These are phyloP conservation scores for Tanozyma kutaoensis DNA, from an alignment of 805 yeast genomes.

Conservation along the genomic window DNA sequence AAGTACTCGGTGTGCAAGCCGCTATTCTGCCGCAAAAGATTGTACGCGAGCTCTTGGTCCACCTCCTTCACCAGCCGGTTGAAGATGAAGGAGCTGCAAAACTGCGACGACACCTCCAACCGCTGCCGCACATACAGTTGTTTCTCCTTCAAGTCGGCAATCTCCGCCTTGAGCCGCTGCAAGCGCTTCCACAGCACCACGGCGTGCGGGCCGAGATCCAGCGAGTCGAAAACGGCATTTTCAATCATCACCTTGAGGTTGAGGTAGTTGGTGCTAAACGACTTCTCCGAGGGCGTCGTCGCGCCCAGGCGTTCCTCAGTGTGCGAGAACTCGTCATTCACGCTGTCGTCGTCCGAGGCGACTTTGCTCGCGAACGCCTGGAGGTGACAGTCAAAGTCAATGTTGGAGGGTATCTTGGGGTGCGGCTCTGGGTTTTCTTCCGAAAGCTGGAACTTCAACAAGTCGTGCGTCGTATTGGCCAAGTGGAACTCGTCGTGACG, in stretches of 20 bases:
- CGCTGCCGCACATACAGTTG: constrained; percentile 18
- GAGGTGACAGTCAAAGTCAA: too few species aligned
- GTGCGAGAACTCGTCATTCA: constrained; percentile 6
- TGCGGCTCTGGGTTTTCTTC: constrained; percentile 26
- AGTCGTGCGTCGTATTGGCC: constrained; percentile 26
- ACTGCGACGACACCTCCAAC: constrained; percentile 18
- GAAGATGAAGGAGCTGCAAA: constrained; percentile 13
- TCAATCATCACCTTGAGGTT: constrained; percentile 27
- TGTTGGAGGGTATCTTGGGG: too few species aligned
- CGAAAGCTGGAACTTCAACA: constrained; percentile 29
- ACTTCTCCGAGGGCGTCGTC: constrained; percentile 9
- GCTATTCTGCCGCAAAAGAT: constrained; percentile 18
- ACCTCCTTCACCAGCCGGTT: constrained; percentile 8
- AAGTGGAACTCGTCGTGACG: constrained; percentile 18
- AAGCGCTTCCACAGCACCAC: constrained; percentile 17
- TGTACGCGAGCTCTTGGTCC: constrained; percentile 14
- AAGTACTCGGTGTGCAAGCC: constrained; percentile 17
- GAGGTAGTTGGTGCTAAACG: constrained; percentile 20
- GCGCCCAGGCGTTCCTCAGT: constrained; percentile 2
- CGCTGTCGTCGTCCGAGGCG: constrained; percentile 3
- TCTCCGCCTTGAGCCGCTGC: constrained; percentile 13
- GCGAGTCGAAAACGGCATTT: too few species aligned
- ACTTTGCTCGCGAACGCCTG: constrained; percentile 1
- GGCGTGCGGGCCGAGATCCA: constrained; percentile 19
- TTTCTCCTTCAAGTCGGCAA: constrained; percentile 16